Evolutionary conservation across 2,329 filamentous ascomycete species (phyloP).

Genomic region (Fusarium palustre): DNA sequence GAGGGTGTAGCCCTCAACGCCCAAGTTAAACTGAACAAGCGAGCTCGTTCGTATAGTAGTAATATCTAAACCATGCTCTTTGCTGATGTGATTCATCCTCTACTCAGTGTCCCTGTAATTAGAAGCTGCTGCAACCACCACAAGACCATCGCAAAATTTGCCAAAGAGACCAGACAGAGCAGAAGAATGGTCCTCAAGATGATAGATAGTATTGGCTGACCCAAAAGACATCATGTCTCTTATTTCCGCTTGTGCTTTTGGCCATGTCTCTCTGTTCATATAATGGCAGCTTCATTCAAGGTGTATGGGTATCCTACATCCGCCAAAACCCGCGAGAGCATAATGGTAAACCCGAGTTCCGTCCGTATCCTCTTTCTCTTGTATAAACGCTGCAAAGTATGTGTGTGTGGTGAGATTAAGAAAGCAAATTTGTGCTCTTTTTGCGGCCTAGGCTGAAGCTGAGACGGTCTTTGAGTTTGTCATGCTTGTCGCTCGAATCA

Average conservation of each 20-base stretch:
- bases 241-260: not conserved
- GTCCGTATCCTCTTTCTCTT: constrained; percentile 12
- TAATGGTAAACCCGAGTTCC: constrained; percentile 25
- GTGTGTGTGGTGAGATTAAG: constrained; percentile 37
- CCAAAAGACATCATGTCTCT: constrained; percentile 1
- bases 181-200: constrained; percentile 3
- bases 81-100: constrained; percentile 13
- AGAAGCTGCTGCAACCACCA: constrained; percentile 2
- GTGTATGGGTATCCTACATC: constrained; percentile 43
- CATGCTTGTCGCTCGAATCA: constrained; percentile 55
- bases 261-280: constrained; percentile 29
- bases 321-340: constrained; percentile 28
- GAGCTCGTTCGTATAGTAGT: constrained; percentile 14
- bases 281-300: constrained; percentile 28
- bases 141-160: constrained; percentile 1
- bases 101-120: constrained; percentile 12
- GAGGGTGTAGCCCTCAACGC: constrained; percentile 4
- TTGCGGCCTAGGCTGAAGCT: constrained; percentile 76
- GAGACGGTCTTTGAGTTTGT: constrained; percentile 72
- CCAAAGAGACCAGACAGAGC: not conserved
- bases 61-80: constrained; percentile 15
- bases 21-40: constrained; percentile 11
- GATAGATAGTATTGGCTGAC: not conserved
- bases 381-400: constrained; percentile 25
- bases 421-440: constrained; percentile 69